Conservation (phyloP, 106 monocot species). For the Acanthochlamys bracteata region DNA sequence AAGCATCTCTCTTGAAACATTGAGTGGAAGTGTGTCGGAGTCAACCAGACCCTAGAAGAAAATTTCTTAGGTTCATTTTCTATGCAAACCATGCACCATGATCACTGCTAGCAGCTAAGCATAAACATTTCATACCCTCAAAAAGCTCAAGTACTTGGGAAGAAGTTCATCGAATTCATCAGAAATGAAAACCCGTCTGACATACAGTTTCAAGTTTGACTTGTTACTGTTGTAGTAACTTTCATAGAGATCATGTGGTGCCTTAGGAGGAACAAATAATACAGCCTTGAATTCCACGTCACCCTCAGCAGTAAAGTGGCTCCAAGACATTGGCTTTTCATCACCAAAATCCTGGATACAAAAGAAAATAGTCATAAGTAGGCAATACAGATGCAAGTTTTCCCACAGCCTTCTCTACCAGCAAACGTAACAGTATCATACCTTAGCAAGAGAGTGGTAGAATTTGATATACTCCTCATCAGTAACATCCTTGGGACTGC, state of each 20-base stretch:
- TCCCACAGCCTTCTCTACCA: neutral
- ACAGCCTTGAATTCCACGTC: constrained; percentile 98
- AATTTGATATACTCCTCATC: constrained; percentile 96
- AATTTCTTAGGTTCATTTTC: neutral
- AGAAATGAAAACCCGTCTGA: constrained; percentile 96
- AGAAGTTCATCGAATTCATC: constrained; percentile 98
- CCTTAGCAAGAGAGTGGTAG: constrained; percentile 88
- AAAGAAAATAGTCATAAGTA: neutral
- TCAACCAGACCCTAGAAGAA: constrained; percentile 82
- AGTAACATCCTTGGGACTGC: constrained; percentile 88
- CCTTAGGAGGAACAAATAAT: constrained; percentile 93
- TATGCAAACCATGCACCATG: neutral
- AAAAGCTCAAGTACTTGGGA: constrained; percentile 90
- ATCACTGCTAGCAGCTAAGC: neutral
- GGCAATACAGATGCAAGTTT: neutral
- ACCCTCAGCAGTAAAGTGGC: constrained; percentile 94
- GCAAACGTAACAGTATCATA: constrained; percentile 4
- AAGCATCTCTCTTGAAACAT: constrained; percentile 96
- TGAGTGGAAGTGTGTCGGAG: constrained; percentile 91
- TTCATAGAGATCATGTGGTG: constrained; percentile 96
- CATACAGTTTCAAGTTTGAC: constrained; percentile 91
- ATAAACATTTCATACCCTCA: constrained; percentile 44
- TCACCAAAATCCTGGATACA: constrained; percentile 75
- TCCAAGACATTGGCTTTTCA: constrained; percentile 88
- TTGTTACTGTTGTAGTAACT: constrained; percentile 89